These are phyloP conservation scores for Colletotrichum chrysophilum DNA, from an alignment of 2,329 filamentous ascomycete species.

Conservation along the genomic window DNA sequence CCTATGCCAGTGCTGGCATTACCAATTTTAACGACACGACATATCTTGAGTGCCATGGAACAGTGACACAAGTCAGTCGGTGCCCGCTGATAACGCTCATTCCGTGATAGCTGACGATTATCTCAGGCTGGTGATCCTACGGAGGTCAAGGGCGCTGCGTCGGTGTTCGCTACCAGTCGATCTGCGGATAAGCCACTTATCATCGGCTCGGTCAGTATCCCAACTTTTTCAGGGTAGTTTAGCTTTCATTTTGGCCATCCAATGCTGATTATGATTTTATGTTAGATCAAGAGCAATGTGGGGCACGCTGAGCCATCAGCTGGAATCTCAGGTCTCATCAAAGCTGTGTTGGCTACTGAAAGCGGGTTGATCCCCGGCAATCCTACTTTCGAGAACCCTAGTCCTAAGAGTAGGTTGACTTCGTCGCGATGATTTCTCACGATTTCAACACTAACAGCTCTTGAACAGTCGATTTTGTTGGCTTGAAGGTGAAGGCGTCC, in stretches of 20 bases:
- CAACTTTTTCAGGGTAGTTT: no score
- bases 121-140: slow-evolving; percentile 37
- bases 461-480: background rate
- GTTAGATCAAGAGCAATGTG: slow-evolving; percentile 34
- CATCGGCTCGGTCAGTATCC: slow-evolving; percentile 27
- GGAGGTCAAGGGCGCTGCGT: slow-evolving; percentile 33
- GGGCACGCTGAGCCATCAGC: slow-evolving; percentile 34
- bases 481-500: background rate
- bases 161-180: slow-evolving; percentile 26
- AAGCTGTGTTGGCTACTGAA: slow-evolving; percentile 31
- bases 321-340: slow-evolving; percentile 33
- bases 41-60: slow-evolving; percentile 45
- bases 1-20: slow-evolving; percentile 33
- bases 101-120: background rate
- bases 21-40: slow-evolving; percentile 22
- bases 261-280: background rate
- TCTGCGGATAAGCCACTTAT: slow-evolving; percentile 22
- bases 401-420: slow-evolving; percentile 38
- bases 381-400: slow-evolving; percentile 29
- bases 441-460: background rate
- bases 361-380: slow-evolving; percentile 30
- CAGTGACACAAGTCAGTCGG: slow-evolving; percentile 31
- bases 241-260: background rate
- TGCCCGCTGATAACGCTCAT: no score
- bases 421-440: background rate